Evolutionary conservation across 345 rosid genomes (phyloP).

Genomic region (Hibiscus trionum): DNA sequence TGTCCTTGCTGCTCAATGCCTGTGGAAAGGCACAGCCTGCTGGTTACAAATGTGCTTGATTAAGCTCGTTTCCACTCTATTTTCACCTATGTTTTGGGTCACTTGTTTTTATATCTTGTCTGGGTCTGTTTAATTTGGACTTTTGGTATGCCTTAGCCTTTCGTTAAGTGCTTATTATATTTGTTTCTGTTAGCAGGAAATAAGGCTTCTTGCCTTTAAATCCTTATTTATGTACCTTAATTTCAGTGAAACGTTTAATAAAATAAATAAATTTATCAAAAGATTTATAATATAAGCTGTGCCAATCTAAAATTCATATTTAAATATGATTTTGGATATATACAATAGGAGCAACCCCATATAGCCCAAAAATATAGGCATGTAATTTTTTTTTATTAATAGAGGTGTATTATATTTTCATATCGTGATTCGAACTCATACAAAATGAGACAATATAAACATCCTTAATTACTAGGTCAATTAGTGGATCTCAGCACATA

Average conservation of each 20-base stretch:
- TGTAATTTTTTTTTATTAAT: no score
- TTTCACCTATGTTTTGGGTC: neutral
- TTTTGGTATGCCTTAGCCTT: neutral
- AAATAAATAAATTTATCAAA: no score
- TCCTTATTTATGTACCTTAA: neutral
- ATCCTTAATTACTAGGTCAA: no score
- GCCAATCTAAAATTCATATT: no score
- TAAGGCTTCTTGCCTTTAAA: neutral
- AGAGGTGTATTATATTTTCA: no score
- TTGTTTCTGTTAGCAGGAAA: neutral
- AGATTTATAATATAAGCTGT: no score
- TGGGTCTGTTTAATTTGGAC: neutral
- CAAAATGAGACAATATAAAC: no score
- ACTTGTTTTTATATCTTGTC: neutral
- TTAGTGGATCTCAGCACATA: no score
- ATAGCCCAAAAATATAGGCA: no score
- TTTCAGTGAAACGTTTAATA: neutral
- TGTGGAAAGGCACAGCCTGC: conserved; percentile 59
- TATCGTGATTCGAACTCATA: no score
- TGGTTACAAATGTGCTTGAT: conserved; percentile 47
- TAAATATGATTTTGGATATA: no score
- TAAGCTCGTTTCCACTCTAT: neutral
- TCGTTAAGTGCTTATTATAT: neutral
- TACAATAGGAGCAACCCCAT: no score
- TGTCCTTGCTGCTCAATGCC: conserved; percentile 55